Conservation (phyloP, 257 asterid genomes). For the Solanum tarapatanum region DNA sequence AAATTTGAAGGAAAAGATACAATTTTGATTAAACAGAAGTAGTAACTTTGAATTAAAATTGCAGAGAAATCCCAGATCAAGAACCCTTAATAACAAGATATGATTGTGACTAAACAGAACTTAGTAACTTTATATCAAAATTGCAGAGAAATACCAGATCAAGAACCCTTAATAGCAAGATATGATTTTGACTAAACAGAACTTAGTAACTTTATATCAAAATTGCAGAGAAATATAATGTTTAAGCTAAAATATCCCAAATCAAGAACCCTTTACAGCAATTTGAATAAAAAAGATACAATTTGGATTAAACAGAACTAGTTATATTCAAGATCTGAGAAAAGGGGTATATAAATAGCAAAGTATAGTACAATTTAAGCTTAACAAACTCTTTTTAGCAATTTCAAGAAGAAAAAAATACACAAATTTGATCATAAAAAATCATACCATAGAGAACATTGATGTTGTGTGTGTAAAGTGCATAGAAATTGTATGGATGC, state of each 20-base stretch:
- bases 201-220: neutral
- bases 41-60: too few relatives aligned
- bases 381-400: neutral
- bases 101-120: neutral
- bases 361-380: neutral
- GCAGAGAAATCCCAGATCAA: neutral
- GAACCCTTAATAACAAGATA: neutral
- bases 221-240: neutral
- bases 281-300: neutral
- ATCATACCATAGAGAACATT: neutral
- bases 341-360: neutral
- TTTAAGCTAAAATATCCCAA: neutral
- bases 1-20: neutral
- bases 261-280: neutral
- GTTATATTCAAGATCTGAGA: neutral
- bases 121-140: too few relatives aligned
- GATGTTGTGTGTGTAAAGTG: neutral
- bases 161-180: neutral
- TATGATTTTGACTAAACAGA: neutral
- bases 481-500: neutral
- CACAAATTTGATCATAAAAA: neutral
- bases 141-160: neutral
- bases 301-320: neutral
- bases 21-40: neutral
- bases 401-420: neutral